These are phyloP conservation scores for Termitomyces sp. DNA, from an alignment of 768 basidiomycete species.

Conservation along the genomic window DNA sequence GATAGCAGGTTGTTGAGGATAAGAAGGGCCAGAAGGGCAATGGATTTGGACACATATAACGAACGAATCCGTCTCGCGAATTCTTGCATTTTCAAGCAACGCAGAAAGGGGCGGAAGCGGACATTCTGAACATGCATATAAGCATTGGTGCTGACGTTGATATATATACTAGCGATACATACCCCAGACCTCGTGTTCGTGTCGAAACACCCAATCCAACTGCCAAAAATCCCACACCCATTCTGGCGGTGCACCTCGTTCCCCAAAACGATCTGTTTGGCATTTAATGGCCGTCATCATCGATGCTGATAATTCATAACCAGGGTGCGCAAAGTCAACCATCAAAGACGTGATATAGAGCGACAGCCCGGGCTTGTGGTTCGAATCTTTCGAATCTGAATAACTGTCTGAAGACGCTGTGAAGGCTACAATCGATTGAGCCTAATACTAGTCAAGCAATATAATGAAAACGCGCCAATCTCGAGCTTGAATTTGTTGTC, in stretches of 20 bases:
- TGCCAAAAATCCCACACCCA: slow-evolving; percentile 78
- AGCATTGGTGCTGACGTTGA: neutral
- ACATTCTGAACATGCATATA: slow-evolving; percentile 40
- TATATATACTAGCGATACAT: slow-evolving; percentile 16
- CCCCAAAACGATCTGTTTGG: slow-evolving; percentile 55
- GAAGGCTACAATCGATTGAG: slow-evolving; percentile 13
- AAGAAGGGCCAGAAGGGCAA: slow-evolving; percentile 52
- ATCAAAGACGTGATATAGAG: slow-evolving; percentile 66
- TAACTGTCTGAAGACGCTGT: slow-evolving; percentile 22
- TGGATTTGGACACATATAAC: slow-evolving; percentile 76
- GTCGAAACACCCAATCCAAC: slow-evolving; percentile 66
- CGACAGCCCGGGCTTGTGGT: slow-evolving; percentile 42
- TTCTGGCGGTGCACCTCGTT: slow-evolving; percentile 59
- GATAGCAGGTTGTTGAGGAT: slow-evolving; percentile 63
- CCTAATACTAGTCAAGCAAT: neutral
- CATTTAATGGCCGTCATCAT: slow-evolving; percentile 75
- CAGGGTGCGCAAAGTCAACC: slow-evolving; percentile 55
- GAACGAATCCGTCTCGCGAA: slow-evolving; percentile 62
- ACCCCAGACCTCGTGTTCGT: slow-evolving; percentile 76
- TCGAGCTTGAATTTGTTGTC: slow-evolving; percentile 73
- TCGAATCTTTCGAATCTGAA: slow-evolving; percentile 10
- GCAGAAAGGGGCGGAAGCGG: slow-evolving; percentile 58
- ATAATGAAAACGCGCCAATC: slow-evolving; percentile 43
- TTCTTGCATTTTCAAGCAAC: slow-evolving; percentile 55
- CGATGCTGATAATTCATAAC: slow-evolving; percentile 58